Evolutionary conservation across 495 filamentous ascomycete species (phyloP), one percentile per base, ranked within the genome.

Genomic region (Penicillium paradoxum): DNA sequence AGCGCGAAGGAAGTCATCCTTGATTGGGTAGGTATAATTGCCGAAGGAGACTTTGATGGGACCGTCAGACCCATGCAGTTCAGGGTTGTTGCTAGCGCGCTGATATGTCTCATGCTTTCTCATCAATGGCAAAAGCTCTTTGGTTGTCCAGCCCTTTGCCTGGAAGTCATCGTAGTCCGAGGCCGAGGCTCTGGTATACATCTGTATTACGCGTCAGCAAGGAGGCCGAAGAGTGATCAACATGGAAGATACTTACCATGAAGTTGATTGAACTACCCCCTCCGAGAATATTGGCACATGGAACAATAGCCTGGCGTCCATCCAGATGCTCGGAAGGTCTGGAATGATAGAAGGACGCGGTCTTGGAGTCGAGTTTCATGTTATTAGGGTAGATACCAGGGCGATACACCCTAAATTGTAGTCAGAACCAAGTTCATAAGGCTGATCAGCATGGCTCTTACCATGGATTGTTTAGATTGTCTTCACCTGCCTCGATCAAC

Each of bases 41-140:
- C 88, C 88, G 54, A 90, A 90, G 0, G 87, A 90, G 25, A 91
- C 89, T 65, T 91, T 90, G 70, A 93, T 91, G 1, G 89, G 88
- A 0, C 88, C 88, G 4, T 88, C 85, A 45, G 85, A 88, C 14
- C 88, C 88, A 58, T 93, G 88, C 27, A 88, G 60, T 34, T 90
- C 87, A 43, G 80, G 76, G 49, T 91, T 90, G 59, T 88, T 88
- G 56, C 77, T 85, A 13, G 86, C 76, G 19, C 87, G 76, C 66
- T 91, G 87, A 56, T 91, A 93, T 0, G 87, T 91, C 72, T 91
- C 89, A 58, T 89, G 84, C 73, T 89, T 91, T 69, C 75, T 87
- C 87, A 91, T 91, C 13, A 92, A 73, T 1, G 88, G 88, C 24
- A 92, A 66, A 11, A 91, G 73, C 52, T 91, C 86, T 59, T 91